Evolutionary conservation across 352 stramenopile genomes (phyloP).

Genomic region (Phytophthora foliorum): DNA sequence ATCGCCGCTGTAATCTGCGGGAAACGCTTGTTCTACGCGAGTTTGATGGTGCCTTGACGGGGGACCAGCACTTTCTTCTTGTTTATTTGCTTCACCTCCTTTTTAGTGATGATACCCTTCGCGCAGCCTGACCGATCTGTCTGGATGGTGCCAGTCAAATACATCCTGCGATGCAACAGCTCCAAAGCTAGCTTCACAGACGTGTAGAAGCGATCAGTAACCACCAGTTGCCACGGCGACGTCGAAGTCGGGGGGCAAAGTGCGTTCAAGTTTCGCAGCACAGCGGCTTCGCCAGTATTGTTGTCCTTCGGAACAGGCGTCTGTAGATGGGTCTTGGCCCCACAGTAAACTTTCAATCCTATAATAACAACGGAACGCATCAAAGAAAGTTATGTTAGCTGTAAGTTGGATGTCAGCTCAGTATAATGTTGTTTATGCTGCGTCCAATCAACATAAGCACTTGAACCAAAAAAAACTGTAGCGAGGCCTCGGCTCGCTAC

Average conservation of each 20-base stretch:
- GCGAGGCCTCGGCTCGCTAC: background rate
- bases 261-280: constrained; percentile 13
- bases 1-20: constrained; percentile 2
- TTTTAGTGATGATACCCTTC: background rate
- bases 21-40: background rate
- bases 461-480: constrained; percentile 5
- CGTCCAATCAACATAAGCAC: constrained; percentile 19
- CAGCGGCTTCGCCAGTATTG: constrained; percentile 14
- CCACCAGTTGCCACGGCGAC: constrained; percentile 10
- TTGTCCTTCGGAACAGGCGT: constrained; percentile 11
- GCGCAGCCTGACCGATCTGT: constrained; percentile 3
- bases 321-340: constrained; percentile 7
- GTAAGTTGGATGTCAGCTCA: too few species aligned
- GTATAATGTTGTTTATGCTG: too few species aligned
- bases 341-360: constrained; percentile 26
- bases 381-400: constrained; percentile 12
- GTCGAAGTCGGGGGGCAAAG: background rate
- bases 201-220: constrained; percentile 15
- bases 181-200: constrained; percentile 7
- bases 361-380: background rate
- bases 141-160: constrained; percentile 5
- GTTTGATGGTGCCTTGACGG: background rate
- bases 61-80: background rate
- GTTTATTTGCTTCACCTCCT: background rate
- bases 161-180: constrained; percentile 7